A percentile compares a stretch with the other conserved stretches of the same genome.
Evolutionary conservation across 257 asterid species (phyloP).

Genomic region (Nicotiana noctiflora): DNA sequence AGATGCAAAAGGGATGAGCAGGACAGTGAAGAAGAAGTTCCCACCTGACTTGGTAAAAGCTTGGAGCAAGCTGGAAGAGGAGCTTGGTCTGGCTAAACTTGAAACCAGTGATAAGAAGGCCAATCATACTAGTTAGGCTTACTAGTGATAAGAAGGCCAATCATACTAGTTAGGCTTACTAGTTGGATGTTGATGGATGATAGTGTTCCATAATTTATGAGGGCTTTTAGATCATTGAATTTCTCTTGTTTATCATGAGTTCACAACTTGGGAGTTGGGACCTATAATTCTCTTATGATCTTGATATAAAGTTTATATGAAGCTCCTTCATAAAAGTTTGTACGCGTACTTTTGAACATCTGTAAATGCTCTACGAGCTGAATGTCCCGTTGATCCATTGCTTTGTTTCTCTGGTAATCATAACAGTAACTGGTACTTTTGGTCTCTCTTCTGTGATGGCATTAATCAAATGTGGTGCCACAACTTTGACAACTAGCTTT

Average conservation of each 20-base stretch:
- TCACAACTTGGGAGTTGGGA: neutral
- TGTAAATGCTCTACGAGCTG: neutral
- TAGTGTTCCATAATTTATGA: neutral
- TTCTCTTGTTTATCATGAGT: neutral
- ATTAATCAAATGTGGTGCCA: neutral
- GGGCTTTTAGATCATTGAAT: neutral
- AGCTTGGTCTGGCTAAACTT: constrained; percentile 41
- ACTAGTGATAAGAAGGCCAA: neutral
- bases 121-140: neutral
- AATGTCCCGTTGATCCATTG: neutral
- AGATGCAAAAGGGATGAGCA: constrained; percentile 53
- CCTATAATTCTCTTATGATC: neutral
- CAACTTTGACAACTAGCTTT: neutral
- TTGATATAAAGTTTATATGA: neutral
- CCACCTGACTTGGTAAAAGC: constrained; percentile 53
- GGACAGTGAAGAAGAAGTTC: constrained; percentile 58
- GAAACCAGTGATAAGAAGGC: neutral
- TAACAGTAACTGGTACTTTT: neutral
- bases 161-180: neutral
- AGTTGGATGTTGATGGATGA: neutral
- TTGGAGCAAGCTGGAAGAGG: constrained; percentile 52
- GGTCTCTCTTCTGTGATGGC: neutral
- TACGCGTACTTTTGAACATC: neutral
- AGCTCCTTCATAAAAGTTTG: neutral
- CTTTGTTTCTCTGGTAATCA: neutral